Conservation (phyloP, 495 filamentous ascomycete genomes). For the Neurospora tetrasperma region DNA sequence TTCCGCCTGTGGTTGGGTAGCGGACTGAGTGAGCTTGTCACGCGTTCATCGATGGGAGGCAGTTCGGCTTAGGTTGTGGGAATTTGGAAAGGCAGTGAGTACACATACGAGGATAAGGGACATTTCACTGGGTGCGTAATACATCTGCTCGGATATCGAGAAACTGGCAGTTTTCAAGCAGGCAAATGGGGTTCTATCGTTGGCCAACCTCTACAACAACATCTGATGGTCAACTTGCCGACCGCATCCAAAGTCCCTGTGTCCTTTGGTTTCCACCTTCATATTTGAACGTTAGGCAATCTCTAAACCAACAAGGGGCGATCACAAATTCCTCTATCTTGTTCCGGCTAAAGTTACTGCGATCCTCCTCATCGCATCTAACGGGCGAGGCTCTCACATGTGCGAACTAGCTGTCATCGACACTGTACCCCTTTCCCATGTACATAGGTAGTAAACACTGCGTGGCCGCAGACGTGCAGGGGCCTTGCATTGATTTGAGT, state of each 20-base stretch:
- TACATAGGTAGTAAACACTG: background rate
- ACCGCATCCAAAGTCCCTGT: background rate
- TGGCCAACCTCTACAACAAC: background rate
- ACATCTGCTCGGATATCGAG: background rate
- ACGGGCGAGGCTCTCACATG: background rate
- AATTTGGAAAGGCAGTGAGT: background rate
- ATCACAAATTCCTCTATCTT: background rate
- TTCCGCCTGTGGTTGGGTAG: conserved; percentile 8
- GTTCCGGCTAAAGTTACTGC: background rate
- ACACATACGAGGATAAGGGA: background rate
- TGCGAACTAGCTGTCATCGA: background rate
- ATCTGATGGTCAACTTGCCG: background rate
- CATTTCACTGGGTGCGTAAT: background rate
- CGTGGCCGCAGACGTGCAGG: background rate
- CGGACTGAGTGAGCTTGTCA: background rate
- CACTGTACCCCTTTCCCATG: background rate
- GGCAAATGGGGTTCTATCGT: background rate
- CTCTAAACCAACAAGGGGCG: background rate
- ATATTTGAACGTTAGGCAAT: background rate
- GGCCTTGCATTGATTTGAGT: background rate
- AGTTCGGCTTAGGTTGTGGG: background rate
- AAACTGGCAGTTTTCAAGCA: background rate
- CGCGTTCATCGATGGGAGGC: background rate
- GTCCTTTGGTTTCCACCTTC: background rate
- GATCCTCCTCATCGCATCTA: background rate